phyloP scores from a whole-genome alignment of 495 filamentous ascomycete genomes.

The Lophiostoma macrostomum region DNA sequence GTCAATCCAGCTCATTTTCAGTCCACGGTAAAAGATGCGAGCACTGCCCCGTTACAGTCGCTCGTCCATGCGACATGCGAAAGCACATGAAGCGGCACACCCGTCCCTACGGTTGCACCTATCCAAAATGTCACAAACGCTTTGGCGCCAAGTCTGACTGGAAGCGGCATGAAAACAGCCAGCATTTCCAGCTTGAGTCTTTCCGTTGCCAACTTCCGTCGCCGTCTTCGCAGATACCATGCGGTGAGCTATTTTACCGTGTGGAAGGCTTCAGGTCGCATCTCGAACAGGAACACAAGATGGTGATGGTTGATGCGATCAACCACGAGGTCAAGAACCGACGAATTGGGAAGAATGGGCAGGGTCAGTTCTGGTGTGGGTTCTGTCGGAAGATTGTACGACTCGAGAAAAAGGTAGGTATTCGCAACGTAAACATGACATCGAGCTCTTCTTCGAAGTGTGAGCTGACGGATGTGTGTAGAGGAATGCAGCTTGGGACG shows the following conservation, averaged over 20 bases:
- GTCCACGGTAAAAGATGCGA: constrained; percentile 12
- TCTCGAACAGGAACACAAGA: constrained; percentile 46
- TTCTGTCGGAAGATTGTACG: constrained; percentile 66
- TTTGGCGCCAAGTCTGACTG: constrained; percentile 96
- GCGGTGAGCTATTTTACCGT: constrained; percentile 49
- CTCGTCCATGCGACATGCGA: constrained; percentile 45
- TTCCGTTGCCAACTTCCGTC: constrained; percentile 63
- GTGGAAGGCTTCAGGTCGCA: constrained; percentile 58
- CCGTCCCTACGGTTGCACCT: constrained; percentile 86
- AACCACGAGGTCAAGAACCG: constrained; percentile 39
- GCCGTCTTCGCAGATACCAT: constrained; percentile 29
- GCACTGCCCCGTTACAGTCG: constrained; percentile 1
- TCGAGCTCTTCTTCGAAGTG: neutral
- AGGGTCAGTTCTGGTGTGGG: constrained; percentile 82
- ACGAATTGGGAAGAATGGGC: constrained; percentile 67
- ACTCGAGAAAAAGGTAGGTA: constrained; percentile 51
- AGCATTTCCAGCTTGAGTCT: constrained; percentile 71
- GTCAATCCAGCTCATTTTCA: constrained; percentile 1
- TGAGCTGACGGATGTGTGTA: too few species aligned
- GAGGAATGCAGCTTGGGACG: too few species aligned
- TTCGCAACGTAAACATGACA: neutral
- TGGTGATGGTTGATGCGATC: constrained; percentile 4
- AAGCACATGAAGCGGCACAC: constrained; percentile 89
- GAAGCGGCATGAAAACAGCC: constrained; percentile 91
- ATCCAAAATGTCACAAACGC: constrained; percentile 63